These are phyloP conservation scores for Taphrina sp. DNA, from an alignment of 1,139 yeast species.

Conservation along the genomic window DNA sequence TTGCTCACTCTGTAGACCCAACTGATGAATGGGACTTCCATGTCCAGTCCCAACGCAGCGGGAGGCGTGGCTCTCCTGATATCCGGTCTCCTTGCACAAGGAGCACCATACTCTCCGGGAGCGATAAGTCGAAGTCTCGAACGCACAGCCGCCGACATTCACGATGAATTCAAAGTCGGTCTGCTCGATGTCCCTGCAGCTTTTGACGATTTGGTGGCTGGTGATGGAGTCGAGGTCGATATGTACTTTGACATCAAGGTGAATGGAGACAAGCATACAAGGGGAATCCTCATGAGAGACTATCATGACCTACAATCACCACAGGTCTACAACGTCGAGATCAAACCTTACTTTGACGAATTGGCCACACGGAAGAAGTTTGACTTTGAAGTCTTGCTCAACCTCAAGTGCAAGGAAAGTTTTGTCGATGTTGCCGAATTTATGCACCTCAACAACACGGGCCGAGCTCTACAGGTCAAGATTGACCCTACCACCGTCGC, in stretches of 20 bases:
- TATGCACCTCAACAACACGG: constrained; percentile 31
- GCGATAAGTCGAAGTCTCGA: constrained; percentile 31
- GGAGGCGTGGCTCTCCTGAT: constrained; percentile 35
- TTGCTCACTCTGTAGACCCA: too few relatives aligned
- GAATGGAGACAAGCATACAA: constrained; percentile 14
- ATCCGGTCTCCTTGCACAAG: constrained; percentile 33
- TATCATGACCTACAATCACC: constrained; percentile 17
- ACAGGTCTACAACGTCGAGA: constrained; percentile 21
- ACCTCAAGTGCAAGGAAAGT: constrained; percentile 23
- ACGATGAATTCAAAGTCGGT: constrained; percentile 32
- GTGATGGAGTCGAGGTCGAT: constrained; percentile 18
- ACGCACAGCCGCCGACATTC: constrained; percentile 29
- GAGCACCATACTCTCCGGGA: constrained; percentile 23
- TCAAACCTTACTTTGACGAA: constrained; percentile 32
- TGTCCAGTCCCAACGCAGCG: constrained; percentile 36
- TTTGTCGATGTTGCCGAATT: constrained; percentile 33
- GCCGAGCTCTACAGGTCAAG: constrained; percentile 32
- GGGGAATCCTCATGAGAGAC: constrained; percentile 34
- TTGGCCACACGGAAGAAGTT: constrained; percentile 24
- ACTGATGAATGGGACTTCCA: constrained; percentile 36
- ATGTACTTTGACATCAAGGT: constrained; percentile 30
- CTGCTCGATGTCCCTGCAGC: constrained; percentile 35
- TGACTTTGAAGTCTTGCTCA: constrained; percentile 26
- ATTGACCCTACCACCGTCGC: constrained; percentile 32
- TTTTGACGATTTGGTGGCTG: constrained; percentile 26